These are phyloP conservation scores for Zygotorulaspora chibaensis DNA, from an alignment of 805 yeast species.

Conservation along the genomic window DNA sequence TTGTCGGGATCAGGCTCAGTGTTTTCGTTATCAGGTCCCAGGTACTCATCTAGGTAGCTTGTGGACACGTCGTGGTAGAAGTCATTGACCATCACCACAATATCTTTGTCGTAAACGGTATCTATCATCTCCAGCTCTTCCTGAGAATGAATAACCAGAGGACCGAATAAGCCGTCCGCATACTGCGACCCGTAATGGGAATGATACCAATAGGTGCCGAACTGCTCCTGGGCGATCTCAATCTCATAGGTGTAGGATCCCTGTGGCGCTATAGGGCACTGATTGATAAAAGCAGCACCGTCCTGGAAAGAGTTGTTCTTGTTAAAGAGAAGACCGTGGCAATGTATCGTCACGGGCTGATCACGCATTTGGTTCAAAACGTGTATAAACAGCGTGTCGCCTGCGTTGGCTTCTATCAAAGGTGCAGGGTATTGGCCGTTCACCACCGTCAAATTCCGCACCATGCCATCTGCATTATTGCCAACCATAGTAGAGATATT, in stretches of 20 bases:
- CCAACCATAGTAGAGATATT: conserved; percentile 19
- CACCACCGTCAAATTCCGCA: conserved; percentile 34
- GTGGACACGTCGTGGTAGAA: conserved; percentile 42
- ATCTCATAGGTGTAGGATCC: conserved; percentile 41
- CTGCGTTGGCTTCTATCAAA: conserved; percentile 40
- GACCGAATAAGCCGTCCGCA: conserved; percentile 49
- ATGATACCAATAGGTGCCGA: conserved; percentile 57
- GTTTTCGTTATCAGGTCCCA: conserved; percentile 41
- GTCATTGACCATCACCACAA: conserved; percentile 42
- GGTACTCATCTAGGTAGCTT: conserved; percentile 31
- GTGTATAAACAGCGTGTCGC: conserved; percentile 43
- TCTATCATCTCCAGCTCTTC: conserved; percentile 37
- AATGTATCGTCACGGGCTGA: conserved; percentile 45
- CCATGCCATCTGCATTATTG: conserved; percentile 32
- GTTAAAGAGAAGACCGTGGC: conserved; percentile 48
- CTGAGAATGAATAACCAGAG: conserved; percentile 43
- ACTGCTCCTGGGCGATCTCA: conserved; percentile 36
- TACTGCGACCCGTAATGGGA: conserved; percentile 47
- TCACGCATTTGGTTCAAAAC: conserved; percentile 38
- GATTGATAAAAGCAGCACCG: conserved; percentile 49
- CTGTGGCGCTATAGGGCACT: conserved; percentile 45
- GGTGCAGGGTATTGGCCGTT: conserved; percentile 50
- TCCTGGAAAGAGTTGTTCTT: conserved; percentile 45
- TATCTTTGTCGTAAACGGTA: conserved; percentile 45
- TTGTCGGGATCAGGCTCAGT: conserved; percentile 51